Percentiles rank a stretch among this genome's conserved stretches.
Evolutionary conservation across 371 early-diverging fungal species (phyloP).

Genomic region (Mortierella sp.): DNA sequence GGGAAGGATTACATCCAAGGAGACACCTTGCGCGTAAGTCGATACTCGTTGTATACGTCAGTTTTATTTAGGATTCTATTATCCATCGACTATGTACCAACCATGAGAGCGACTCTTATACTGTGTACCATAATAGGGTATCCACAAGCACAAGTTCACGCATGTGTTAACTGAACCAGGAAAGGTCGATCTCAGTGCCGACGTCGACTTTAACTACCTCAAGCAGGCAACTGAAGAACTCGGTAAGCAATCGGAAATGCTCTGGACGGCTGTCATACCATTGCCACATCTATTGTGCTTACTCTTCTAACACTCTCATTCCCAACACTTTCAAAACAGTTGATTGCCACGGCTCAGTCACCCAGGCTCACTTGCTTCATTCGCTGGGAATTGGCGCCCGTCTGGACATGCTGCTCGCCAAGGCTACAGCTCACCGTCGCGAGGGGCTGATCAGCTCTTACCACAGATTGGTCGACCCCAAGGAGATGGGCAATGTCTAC

Average conservation of each 20-base stretch:
- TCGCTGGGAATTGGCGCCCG: slow-evolving; percentile 89
- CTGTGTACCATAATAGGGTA: slow-evolving; percentile 76
- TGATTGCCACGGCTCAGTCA: slow-evolving; percentile 81
- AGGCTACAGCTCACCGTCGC: slow-evolving; percentile 67
- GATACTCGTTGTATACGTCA: background rate
- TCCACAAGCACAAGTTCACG: slow-evolving; percentile 85
- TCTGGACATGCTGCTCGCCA: slow-evolving; percentile 76
- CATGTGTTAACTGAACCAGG: slow-evolving; percentile 87
- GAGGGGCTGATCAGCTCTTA: slow-evolving; percentile 76
- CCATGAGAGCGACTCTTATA: background rate
- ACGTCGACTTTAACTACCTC: slow-evolving; percentile 92
- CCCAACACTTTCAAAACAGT: slow-evolving; percentile 44
- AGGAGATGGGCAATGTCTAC: slow-evolving; percentile 86
- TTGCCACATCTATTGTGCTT: background rate
- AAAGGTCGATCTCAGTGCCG: slow-evolving; percentile 89
- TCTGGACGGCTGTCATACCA: background rate
- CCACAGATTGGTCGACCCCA: slow-evolving; percentile 81
- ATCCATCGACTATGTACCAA: background rate
- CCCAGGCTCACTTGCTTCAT: slow-evolving; percentile 87
- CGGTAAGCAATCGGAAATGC: slow-evolving; percentile 48
- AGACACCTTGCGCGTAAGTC: slow-evolving; percentile 84
- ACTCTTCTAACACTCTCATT: background rate
- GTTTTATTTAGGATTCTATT: background rate
- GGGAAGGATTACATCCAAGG: slow-evolving; percentile 85
- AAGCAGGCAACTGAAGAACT: slow-evolving; percentile 69